Evolutionary conservation across 495 filamentous ascomycete genomes (phyloP).

Genomic region (Clavariopsis aquatica): DNA sequence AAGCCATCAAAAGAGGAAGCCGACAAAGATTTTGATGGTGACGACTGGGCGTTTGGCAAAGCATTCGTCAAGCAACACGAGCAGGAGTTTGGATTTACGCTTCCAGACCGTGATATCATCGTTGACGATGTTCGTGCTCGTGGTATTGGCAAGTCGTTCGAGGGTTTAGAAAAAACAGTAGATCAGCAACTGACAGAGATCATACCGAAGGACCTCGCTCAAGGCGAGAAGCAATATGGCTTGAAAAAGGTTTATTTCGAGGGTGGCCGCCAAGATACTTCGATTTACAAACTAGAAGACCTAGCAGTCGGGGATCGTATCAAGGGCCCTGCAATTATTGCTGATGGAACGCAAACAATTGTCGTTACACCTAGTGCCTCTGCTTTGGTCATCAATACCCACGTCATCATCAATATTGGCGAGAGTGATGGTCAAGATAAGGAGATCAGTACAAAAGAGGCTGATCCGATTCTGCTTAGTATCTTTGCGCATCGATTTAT

Average conservation of each 20-base stretch:
- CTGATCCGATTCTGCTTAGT: slow-evolving; percentile 87
- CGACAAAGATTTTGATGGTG: slow-evolving; percentile 58
- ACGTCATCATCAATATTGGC: slow-evolving; percentile 71
- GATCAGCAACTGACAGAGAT: slow-evolving; percentile 74
- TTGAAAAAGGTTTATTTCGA: slow-evolving; percentile 69
- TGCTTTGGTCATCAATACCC: slow-evolving; percentile 71
- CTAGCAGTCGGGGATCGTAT: slow-evolving; percentile 75
- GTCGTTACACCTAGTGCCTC: slow-evolving; percentile 81
- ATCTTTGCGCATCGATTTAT: slow-evolving; percentile 98
- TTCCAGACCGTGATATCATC: slow-evolving; percentile 86
- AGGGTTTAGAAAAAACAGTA: slow-evolving; percentile 74
- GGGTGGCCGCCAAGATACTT: slow-evolving; percentile 72
- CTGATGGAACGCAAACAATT: slow-evolving; percentile 94
- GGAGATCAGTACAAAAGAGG: slow-evolving; percentile 53
- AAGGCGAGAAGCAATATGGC: slow-evolving; percentile 58
- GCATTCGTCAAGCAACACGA: slow-evolving; percentile 86
- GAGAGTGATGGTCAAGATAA: slow-evolving; percentile 57
- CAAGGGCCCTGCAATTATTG: slow-evolving; percentile 83
- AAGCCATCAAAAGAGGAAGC: slow-evolving; percentile 60
- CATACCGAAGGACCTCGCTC: slow-evolving; percentile 52
- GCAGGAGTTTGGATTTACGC: slow-evolving; percentile 92
- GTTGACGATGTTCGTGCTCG: slow-evolving; percentile 89
- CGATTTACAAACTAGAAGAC: slow-evolving; percentile 81
- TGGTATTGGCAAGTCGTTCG: slow-evolving; percentile 85
- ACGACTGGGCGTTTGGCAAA: slow-evolving; percentile 76